Evolutionary conservation across 768 basidiomycete genomes (phyloP), one percentile per base, ranked within the genome.

Genomic region (Xerocomellus amylosporus): DNA sequence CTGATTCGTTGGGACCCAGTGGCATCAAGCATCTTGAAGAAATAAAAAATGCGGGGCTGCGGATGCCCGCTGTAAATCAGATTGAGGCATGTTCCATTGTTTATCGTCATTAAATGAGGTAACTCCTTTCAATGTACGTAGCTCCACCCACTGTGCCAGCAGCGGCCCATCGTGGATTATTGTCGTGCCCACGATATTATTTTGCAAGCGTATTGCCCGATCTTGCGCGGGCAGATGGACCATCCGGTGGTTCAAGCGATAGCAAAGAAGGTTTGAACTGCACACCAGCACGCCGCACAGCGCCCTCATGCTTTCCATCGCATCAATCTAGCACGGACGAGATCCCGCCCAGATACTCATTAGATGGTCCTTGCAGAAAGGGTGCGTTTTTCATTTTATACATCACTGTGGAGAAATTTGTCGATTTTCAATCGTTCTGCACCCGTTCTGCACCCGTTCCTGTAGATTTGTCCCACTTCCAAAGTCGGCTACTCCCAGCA

Each of bases 321-420:
- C 30, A 30, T 55, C 19, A 5, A 55, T 48, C 41, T 56, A 90
- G 86, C 70, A 84, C 59, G 69, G 71, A 39, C 81, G 82, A 51
- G 81, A 85, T 39, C 79, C 81, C 5, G 85, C 92, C 17, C 94
- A 97, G 64, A 76, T 96, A 42, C 79, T 97, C 15, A 74, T 97
- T 52, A 82, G 95, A 22, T 97, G 93, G 91, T 94, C 92, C 28
- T 73, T 98, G 36, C 94, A 97, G 68, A 83, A 80, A 64, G 85
- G 85, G 88, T 89, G 61, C 46, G 81, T 72, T 51, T 43, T 51
- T 49, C 42, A 48, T 42, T 38, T 46, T n/a, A 36, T 49, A 47
- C 15, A 31, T 47, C 30, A 14, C 12, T 19, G n/a, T 15, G 15
- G 33, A 39, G 30, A 24, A n/a, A 20, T 52, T n/a, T 49, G 31